Evolutionary conservation across 495 filamentous ascomycete species (phyloP).

Genomic region (Penicillium diatomitis): DNA sequence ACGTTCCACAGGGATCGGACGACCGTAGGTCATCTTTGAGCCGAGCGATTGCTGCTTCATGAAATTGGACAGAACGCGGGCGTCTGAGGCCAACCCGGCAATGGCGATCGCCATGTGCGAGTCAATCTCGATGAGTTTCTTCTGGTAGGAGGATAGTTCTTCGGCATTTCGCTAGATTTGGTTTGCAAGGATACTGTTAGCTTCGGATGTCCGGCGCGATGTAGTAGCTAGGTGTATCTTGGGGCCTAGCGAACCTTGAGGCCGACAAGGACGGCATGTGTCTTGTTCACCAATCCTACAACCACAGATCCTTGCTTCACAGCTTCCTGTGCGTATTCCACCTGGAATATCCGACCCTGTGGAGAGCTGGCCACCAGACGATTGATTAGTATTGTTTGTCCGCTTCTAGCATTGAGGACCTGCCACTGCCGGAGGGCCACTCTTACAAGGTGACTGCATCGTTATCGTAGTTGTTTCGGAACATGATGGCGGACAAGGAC

Average conservation of each 20-base stretch:
- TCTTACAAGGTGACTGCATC: conserved; percentile 97
- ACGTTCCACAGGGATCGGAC: conserved; percentile 77
- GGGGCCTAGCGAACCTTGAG: conserved; percentile 62
- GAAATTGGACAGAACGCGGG: conserved; percentile 98
- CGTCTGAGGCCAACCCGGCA: conserved; percentile 94
- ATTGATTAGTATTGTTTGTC: background rate
- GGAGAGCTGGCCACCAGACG: conserved; percentile 59
- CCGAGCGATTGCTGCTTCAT: conserved; percentile 99
- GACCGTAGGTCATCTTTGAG: conserved; percentile 90
- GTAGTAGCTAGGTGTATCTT: background rate
- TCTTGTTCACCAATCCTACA: conserved; percentile 93
- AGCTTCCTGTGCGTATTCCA: conserved; percentile 97
- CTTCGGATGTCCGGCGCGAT: background rate
- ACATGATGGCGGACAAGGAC: conserved; percentile 53
- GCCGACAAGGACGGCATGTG: conserved; percentile 90
- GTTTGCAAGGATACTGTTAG: background rate
- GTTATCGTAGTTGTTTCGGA: conserved; percentile 99
- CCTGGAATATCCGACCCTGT: conserved; percentile 98
- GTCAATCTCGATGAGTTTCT: conserved; percentile 96
- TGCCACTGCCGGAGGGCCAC: conserved; percentile 16
- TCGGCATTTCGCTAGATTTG: conserved; percentile 78
- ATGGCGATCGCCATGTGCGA: conserved; percentile 92
- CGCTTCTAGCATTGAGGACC: conserved; percentile 1
- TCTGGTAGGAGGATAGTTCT: conserved; percentile 99
- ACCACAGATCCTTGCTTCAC: conserved; percentile 99